Evolutionary conservation across 805 yeast genomes (phyloP), one percentile per base, ranked within the genome.

Genomic region (Lipomyces oligophaga): DNA sequence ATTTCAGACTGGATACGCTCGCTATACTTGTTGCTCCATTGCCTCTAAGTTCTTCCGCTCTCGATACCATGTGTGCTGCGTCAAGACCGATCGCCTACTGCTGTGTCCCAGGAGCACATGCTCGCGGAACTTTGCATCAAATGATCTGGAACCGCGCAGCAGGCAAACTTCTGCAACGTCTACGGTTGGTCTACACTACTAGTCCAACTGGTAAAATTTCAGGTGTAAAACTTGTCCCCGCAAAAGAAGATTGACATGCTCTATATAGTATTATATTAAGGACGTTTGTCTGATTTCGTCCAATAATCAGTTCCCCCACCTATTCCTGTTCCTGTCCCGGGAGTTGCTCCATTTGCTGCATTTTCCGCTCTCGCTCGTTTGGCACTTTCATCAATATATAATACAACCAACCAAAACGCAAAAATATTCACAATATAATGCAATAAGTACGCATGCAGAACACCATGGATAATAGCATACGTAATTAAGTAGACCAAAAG

Each of bases 371-470:
- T 13, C 30, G 11, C 13, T 28, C 3, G 16, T 30, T 31, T 6
- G 11, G 10, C 34, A 22, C 15, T 28, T 32, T 16, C 24, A 26
- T 8, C 34, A 19, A 39, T 4, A 27, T 54, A 55, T 22, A 54
- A 30, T 2, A 58, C 22, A 16, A 51, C 39, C 35, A 58, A 41
- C 60, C 58, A 58, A n/a, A 35, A 31, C 13, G 52, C 41, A 43
- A 81, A 66, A 15, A 82, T 62, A 63, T 87, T 87, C 45, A 83
- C 74, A 41, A 87, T 64, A 61, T 85, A 84, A 58, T 88, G 93
- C 38, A 88, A 67, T 85, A 89, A 85, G 64, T 77, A 89, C n/a
- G 90, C 73, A 59, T 86, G 84, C 60, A 89, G 75, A 4, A 83
- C 72, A 1, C 96, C 96, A 65, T 80, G 86, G 7, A 86, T 59